phyloP scores from a whole-genome alignment of 2,329 filamentous ascomycete genomes.

The Colletotrichum noveboracense region DNA sequence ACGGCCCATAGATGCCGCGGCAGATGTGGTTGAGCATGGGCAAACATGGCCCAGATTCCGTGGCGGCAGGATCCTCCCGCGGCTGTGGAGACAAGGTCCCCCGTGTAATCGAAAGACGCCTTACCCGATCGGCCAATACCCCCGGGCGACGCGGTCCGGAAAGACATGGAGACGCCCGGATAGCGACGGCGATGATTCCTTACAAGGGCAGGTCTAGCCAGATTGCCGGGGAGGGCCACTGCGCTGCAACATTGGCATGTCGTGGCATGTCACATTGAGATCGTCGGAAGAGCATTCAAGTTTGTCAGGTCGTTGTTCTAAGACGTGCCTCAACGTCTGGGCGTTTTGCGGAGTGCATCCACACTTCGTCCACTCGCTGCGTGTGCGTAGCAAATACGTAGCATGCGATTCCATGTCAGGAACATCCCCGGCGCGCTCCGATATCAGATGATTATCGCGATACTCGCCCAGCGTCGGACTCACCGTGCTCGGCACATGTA shows the following conservation, averaged over 20 bases:
- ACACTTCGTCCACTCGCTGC: neutral
- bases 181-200: slow-evolving; percentile 3
- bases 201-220: slow-evolving; percentile 12
- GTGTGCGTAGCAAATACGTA: neutral
- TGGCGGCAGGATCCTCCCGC: slow-evolving; percentile 10
- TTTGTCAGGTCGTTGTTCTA: neutral
- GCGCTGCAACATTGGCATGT: slow-evolving; percentile 6
- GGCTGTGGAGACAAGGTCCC: neutral
- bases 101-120: neutral
- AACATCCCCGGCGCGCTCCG: slow-evolving; percentile 1
- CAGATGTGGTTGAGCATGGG: neutral
- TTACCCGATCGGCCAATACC: neutral
- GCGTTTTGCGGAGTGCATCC: slow-evolving; percentile 11
- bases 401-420: slow-evolving; percentile 3
- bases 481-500: neutral
- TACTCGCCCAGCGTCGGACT: neutral
- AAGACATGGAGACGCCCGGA: neutral
- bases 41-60: neutral
- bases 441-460: slow-evolving; percentile 5
- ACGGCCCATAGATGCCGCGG: neutral
- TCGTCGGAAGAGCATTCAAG: neutral
- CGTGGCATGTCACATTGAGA: slow-evolving; percentile 10
- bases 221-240: neutral
- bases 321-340: neutral
- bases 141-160: neutral